phyloP scores from a whole-genome alignment of 805 yeast species.

The Wickerhamiella vanderwaltii region DNA sequence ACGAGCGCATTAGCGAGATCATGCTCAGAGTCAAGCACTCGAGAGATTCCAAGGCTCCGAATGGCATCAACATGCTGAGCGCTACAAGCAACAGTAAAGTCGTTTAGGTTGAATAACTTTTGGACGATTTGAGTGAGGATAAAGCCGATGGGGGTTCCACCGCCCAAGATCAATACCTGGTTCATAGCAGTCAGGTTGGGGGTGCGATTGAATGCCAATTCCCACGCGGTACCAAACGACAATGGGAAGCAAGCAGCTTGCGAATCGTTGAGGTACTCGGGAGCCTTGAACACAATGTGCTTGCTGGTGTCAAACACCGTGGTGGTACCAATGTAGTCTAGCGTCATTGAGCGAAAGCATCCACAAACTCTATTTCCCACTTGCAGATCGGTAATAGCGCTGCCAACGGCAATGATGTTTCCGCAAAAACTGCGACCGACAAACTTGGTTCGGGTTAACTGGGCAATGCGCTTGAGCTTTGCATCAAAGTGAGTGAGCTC shows the following conservation, averaged over 20 bases:
- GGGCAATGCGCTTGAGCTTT: slow-evolving; percentile 2
- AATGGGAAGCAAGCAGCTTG: slow-evolving; percentile 59
- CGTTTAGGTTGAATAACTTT: slow-evolving; percentile 34
- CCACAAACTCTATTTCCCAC: slow-evolving; percentile 62
- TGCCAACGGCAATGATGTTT: slow-evolving; percentile 43
- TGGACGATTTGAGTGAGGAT: slow-evolving; percentile 46
- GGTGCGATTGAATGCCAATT: slow-evolving; percentile 25
- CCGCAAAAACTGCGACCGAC: slow-evolving; percentile 66
- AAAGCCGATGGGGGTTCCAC: slow-evolving; percentile 57
- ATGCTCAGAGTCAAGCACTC: slow-evolving; percentile 27
- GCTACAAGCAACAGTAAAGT: slow-evolving; percentile 47
- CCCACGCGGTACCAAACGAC: slow-evolving; percentile 51
- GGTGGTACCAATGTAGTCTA: slow-evolving; percentile 1
- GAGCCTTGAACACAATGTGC: slow-evolving; percentile 39
- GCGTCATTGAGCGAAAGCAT: slow-evolving; percentile 23
- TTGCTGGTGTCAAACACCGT: slow-evolving; percentile 2
- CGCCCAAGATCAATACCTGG: slow-evolving; percentile 55
- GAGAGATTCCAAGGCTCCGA: slow-evolving; percentile 42
- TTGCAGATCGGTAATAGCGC: slow-evolving; percentile 28
- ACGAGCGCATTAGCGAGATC: slow-evolving; percentile 1
- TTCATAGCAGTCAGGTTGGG: slow-evolving; percentile 33
- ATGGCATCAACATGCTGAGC: slow-evolving; percentile 35
- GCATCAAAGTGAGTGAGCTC: slow-evolving; percentile 9
- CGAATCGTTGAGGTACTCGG: slow-evolving; percentile 35
- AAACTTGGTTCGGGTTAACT: slow-evolving; percentile 6